These are phyloP conservation scores for Boletus sp. DNA, from an alignment of 1,284 basidiomycete species.

Conservation along the genomic window DNA sequence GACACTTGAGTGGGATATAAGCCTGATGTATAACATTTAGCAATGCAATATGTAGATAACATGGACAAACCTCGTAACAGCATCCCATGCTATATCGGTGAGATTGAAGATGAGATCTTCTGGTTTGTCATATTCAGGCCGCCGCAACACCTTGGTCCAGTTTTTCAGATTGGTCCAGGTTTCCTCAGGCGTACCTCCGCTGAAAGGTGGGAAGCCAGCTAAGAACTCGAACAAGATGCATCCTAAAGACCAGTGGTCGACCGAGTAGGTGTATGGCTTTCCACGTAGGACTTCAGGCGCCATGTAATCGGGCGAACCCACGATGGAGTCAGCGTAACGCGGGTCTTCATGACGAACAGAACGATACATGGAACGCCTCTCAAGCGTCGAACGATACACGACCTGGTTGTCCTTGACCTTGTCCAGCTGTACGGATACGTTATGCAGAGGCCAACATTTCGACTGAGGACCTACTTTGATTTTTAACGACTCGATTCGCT, in stretches of 20 bases:
- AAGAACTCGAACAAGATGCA: slow-evolving; percentile 98
- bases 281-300: slow-evolving; percentile 92
- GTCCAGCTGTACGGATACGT: slow-evolving; percentile 63
- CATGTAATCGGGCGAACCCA: slow-evolving; percentile 98
- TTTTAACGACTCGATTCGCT: slow-evolving; percentile 91
- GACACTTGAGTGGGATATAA: slow-evolving; percentile 75
- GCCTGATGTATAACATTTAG: slow-evolving; percentile 34
- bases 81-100: slow-evolving; percentile 92
- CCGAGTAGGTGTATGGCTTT: slow-evolving; percentile 91
- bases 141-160: slow-evolving; percentile 87
- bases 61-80: slow-evolving; percentile 71
- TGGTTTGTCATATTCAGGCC: slow-evolving; percentile 93
- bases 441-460: not conserved
- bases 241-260: slow-evolving; percentile 98
- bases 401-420: slow-evolving; percentile 94
- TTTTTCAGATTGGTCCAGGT: slow-evolving; percentile 99
- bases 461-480: slow-evolving; percentile 59
- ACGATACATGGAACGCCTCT: slow-evolving; percentile 92
- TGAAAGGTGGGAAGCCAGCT: slow-evolving; percentile 97
- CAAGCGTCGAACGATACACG: slow-evolving; percentile 89
- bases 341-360: slow-evolving; percentile 89
- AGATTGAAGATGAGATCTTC: slow-evolving; percentile 98
- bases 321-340: slow-evolving; percentile 95
- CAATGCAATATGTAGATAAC: not conserved
- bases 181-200: slow-evolving; percentile 92